A percentile compares a stretch with the other conserved stretches of the same genome.
These are phyloP conservation scores for Boeremia exigua DNA, from an alignment of 2,329 filamentous ascomycete species.

Conservation along the genomic window DNA sequence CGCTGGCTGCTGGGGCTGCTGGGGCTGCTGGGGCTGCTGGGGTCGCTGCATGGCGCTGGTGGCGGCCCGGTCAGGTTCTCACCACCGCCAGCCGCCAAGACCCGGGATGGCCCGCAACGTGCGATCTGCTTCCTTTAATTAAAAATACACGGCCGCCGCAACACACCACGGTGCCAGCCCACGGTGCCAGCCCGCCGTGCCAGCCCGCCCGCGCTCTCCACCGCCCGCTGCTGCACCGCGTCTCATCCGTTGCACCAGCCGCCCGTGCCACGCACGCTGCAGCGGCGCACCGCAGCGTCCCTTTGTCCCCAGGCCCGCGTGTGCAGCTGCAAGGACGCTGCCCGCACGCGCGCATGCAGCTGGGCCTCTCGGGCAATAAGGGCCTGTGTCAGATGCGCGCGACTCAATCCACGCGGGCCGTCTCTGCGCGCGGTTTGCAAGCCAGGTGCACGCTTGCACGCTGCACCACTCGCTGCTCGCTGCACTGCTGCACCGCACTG, in stretches of 20 bases:
- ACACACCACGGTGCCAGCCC: background rate
- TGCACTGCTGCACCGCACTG: slow-evolving; percentile 16
- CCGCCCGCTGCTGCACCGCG: slow-evolving; percentile 3
- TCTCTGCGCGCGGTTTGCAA: slow-evolving; percentile 13
- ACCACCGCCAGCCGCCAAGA: slow-evolving; percentile 11
- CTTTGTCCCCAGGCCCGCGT: background rate
- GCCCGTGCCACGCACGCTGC: background rate
- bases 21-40: background rate
- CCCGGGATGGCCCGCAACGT: slow-evolving; percentile 15
- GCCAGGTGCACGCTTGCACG: slow-evolving; percentile 5
- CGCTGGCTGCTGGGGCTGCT: too few relatives aligned
- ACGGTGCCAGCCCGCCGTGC: background rate
- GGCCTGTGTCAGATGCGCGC: slow-evolving; percentile 12
- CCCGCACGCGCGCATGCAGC: background rate
- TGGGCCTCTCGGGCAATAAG: slow-evolving; percentile 28
- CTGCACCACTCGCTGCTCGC: background rate
- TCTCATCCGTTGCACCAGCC: background rate
- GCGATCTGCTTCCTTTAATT: slow-evolving; percentile 21
- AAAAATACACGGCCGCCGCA: slow-evolving; percentile 15
- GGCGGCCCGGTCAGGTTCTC: slow-evolving; percentile 13
- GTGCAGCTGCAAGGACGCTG: slow-evolving; percentile 9
- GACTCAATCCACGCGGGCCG: slow-evolving; percentile 26
- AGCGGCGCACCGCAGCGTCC: slow-evolving; percentile 12
- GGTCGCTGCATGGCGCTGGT: slow-evolving; percentile 1
- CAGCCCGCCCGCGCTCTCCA: background rate